These are phyloP conservation scores for Aspergillus jensenii DNA, from an alignment of 2,329 filamentous ascomycete genomes.

Conservation along the genomic window DNA sequence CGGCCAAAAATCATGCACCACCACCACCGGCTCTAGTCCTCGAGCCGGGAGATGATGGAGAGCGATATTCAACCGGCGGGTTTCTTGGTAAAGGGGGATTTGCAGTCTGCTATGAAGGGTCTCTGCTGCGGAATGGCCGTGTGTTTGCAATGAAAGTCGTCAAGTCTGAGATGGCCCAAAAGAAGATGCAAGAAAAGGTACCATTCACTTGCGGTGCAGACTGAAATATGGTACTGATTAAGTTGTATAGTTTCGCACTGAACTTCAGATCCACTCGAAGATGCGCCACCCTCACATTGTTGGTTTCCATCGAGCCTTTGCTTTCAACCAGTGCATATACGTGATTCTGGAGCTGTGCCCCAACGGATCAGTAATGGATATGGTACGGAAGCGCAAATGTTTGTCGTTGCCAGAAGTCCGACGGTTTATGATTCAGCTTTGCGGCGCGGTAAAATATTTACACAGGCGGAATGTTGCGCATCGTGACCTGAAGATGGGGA, in stretches of 20 bases:
- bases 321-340: constrained; percentile 84
- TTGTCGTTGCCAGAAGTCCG: constrained; percentile 92
- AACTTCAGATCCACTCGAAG: constrained; percentile 97
- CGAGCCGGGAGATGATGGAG: constrained; percentile 46
- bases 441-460: constrained; percentile 97
- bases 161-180: constrained; percentile 50
- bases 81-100: constrained; percentile 53
- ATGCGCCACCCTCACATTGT: constrained; percentile 96
- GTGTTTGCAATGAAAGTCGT: constrained; percentile 53
- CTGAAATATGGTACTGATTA: constrained; percentile 3
- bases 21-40: constrained; percentile 45
- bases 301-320: constrained; percentile 90
- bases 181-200: constrained; percentile 55
- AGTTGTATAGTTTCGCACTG: constrained; percentile 62
- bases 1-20: constrained; percentile 46
- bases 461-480: constrained; percentile 95
- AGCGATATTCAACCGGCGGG: constrained; percentile 46
- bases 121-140: constrained; percentile 42
- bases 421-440: constrained; percentile 90
- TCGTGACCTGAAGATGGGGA: constrained; percentile 95
- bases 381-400: constrained; percentile 88
- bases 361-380: constrained; percentile 95
- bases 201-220: neutral
- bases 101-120: constrained; percentile 52
- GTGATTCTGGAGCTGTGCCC: constrained; percentile 92